Evolutionary conservation across 2,329 filamentous ascomycete species (phyloP).

Genomic region (Grosmannia penicillata): DNA sequence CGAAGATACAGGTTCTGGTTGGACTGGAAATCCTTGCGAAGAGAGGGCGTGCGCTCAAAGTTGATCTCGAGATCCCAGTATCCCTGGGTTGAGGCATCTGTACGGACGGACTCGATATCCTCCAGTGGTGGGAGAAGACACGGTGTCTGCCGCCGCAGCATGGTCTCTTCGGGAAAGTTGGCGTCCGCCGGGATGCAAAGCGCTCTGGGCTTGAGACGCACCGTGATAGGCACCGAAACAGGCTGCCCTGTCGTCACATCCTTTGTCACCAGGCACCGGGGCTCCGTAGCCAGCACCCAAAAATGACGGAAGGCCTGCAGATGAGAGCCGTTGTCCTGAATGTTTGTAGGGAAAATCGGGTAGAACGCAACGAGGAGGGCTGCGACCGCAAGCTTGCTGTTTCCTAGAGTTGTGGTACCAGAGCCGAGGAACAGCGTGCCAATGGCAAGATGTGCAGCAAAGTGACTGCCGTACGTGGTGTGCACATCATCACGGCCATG

Average conservation of each 20-base stretch:
- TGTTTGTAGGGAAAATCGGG: conserved; percentile 73
- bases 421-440: conserved; percentile 84
- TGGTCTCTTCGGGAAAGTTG: conserved; percentile 17
- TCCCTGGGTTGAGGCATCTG: conserved; percentile 43
- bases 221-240: conserved; percentile 54
- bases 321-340: conserved; percentile 89
- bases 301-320: conserved; percentile 94
- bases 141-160: conserved; percentile 33
- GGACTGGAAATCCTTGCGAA: conserved; percentile 48
- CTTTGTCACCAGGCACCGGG: conserved; percentile 74
- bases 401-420: conserved; percentile 83
- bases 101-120: conserved; percentile 43
- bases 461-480: conserved; percentile 82
- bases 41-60: conserved; percentile 46
- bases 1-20: conserved; percentile 65
- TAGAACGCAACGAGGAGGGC: conserved; percentile 85
- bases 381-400: conserved; percentile 73
- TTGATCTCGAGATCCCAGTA: conserved; percentile 77
- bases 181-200: conserved; percentile 12
- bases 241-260: conserved; percentile 76
- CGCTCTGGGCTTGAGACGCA: conserved; percentile 34
- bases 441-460: conserved; percentile 84
- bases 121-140: conserved; percentile 51
- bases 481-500: conserved; percentile 77
- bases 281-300: conserved; percentile 87